phyloP scores from a whole-genome alignment of 108 stramenopile species.

The Discostella stelligeroides region DNA sequence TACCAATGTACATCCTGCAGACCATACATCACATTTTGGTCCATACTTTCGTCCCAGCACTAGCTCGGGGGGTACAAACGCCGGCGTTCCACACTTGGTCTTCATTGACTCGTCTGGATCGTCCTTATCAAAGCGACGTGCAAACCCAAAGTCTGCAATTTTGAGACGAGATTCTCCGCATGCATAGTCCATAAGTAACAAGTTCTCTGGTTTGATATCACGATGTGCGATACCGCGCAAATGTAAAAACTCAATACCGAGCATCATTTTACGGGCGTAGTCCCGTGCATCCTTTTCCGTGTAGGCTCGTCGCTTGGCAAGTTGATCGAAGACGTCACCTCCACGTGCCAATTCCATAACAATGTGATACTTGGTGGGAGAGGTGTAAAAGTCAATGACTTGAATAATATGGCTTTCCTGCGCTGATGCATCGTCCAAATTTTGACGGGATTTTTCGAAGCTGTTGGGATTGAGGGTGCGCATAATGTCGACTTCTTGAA shows the following conservation, averaged over 20 bases:
- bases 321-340: constrained; percentile 96
- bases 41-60: constrained; percentile 78
- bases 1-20: constrained; percentile 90
- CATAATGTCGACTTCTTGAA: constrained; percentile 69
- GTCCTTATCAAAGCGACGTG: constrained; percentile 53
- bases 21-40: constrained; percentile 91
- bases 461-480: constrained; percentile 30
- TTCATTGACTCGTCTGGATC: constrained; percentile 39
- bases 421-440: constrained; percentile 23
- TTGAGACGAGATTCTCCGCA: constrained; percentile 82
- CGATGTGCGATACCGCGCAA: constrained; percentile 82
- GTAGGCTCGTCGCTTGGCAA: constrained; percentile 78
- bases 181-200: constrained; percentile 64
- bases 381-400: constrained; percentile 84
- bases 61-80: constrained; percentile 97
- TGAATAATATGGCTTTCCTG: constrained; percentile 66
- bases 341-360: constrained; percentile 88
- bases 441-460: constrained; percentile 4
- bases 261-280: constrained; percentile 62
- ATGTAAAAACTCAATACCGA: constrained; percentile 79
- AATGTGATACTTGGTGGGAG: constrained; percentile 69
- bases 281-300: constrained; percentile 89
- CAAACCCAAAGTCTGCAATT: constrained; percentile 97
- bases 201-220: constrained; percentile 94
- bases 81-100: constrained; percentile 94